These are phyloP conservation scores for Sporothrix pallida DNA, from an alignment of 2,329 filamentous ascomycete genomes.

Conservation along the genomic window DNA sequence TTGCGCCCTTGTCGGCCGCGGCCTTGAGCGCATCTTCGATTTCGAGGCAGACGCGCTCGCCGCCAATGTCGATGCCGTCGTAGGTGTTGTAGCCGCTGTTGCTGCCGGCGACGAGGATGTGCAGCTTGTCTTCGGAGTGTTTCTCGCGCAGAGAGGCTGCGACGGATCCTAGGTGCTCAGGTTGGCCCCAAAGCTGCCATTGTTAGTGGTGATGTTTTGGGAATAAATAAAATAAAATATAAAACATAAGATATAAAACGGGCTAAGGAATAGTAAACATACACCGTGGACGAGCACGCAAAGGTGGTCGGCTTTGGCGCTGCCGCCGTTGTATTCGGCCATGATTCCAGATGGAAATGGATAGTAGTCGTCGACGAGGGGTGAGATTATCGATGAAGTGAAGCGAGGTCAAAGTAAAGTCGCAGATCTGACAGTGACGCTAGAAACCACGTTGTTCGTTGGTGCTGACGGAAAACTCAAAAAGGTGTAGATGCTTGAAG, in stretches of 20 bases:
- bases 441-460: background rate
- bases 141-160: conserved; percentile 67
- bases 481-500: background rate
- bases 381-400: background rate
- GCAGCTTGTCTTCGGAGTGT: conserved; percentile 66
- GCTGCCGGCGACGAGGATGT: conserved; percentile 73
- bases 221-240: background rate
- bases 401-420: background rate
- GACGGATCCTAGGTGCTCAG: conserved; percentile 71
- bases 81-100: conserved; percentile 76
- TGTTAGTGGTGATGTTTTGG: background rate
- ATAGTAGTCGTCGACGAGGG: too few relatives aligned
- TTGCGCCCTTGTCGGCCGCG: conserved; percentile 63
- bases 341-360: conserved; percentile 38
- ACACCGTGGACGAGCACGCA: conserved; percentile 80
- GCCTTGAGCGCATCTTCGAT: conserved; percentile 67
- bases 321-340: conserved; percentile 59
- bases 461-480: background rate
- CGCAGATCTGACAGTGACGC: background rate
- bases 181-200: conserved; percentile 76
- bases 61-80: conserved; percentile 71
- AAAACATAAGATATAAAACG: too few relatives aligned
- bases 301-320: conserved; percentile 67
- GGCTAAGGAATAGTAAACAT: conserved; percentile 38
- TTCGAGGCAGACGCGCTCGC: conserved; percentile 70